Evolutionary conservation across 768 basidiomycete genomes (phyloP).

Genomic region (Russula dissimulans): DNA sequence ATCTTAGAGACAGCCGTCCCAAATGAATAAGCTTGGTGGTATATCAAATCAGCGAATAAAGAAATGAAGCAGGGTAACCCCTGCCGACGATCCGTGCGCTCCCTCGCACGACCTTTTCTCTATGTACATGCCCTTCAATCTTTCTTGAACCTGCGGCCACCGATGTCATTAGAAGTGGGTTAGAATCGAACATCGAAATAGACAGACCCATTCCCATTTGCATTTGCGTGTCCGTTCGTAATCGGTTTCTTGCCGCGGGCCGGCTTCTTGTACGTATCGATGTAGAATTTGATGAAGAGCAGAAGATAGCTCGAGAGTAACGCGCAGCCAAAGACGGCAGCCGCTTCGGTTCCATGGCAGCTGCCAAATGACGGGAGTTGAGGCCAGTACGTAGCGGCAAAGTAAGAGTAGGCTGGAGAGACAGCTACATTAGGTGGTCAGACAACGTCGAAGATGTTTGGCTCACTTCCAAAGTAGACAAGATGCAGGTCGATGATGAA

Average conservation of each 20-base stretch:
- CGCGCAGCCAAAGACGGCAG: constrained; percentile 83
- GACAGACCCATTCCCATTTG: constrained; percentile 30
- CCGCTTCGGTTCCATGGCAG: constrained; percentile 83
- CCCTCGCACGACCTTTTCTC: background rate
- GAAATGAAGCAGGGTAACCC: constrained; percentile 8
- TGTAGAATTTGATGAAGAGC: constrained; percentile 94
- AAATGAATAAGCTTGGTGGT: constrained; percentile 16
- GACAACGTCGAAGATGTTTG: background rate
- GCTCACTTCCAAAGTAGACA: constrained; percentile 94
- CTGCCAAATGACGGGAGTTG: constrained; percentile 62
- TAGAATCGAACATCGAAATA: background rate
- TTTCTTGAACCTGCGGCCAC: constrained; percentile 7
- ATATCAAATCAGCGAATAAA: constrained; percentile 13
- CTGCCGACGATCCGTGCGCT: background rate
- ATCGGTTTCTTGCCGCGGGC: constrained; percentile 27
- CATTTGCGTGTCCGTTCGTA: constrained; percentile 40
- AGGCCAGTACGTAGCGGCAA: constrained; percentile 47
- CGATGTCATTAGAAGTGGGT: background rate
- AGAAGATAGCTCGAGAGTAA: constrained; percentile 86
- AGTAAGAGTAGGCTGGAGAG: constrained; percentile 67
- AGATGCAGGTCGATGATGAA: constrained; percentile 86
- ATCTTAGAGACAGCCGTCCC: background rate
- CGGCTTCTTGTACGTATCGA: constrained; percentile 74
- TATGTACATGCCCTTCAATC: constrained; percentile 6
- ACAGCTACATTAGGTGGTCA: background rate